Percentiles rank a stretch among this genome's conserved stretches.
Evolutionary conservation across 345 rosid species (phyloP).

Genomic region (Brassica carinata): DNA sequence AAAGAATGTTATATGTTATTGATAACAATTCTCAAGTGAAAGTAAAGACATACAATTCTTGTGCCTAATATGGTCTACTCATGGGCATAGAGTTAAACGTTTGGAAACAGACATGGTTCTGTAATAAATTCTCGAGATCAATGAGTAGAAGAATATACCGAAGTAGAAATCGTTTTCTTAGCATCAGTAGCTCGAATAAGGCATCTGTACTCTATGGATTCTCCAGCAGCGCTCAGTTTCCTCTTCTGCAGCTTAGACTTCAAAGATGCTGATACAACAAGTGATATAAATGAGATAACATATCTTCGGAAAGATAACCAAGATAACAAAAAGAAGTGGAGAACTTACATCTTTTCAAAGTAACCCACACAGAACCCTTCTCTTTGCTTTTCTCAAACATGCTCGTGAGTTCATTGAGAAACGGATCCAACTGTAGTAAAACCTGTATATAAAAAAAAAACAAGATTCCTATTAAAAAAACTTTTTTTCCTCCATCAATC

Average conservation of each 20-base stretch:
- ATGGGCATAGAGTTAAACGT: neutral
- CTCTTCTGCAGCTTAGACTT: constrained; percentile 78
- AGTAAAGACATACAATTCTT: neutral
- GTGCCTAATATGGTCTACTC: neutral
- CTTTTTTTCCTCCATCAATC: neutral
- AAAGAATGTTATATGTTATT: neutral
- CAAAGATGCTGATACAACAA: constrained; percentile 59
- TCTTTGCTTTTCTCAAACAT: constrained; percentile 85
- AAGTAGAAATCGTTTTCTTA: constrained; percentile 78
- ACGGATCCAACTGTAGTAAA: constrained; percentile 78
- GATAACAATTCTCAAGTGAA: neutral
- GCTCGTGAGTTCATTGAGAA: constrained; percentile 85
- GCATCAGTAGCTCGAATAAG: constrained; percentile 91
- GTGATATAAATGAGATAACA: neutral
- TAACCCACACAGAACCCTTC: constrained; percentile 89
- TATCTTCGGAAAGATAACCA: neutral
- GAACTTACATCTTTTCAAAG: constrained; percentile 80
- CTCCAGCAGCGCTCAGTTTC: constrained; percentile 60
- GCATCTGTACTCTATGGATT: constrained; percentile 77
- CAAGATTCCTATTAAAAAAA: neutral
- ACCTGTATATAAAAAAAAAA: constrained; percentile 46
- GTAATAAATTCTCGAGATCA: neutral
- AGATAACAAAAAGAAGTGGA: too few relatives aligned
- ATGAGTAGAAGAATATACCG: constrained; percentile 47
- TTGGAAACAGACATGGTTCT: neutral